Evolutionary conservation across 495 filamentous ascomycete species (phyloP).

Genomic region (Letharia lupina): DNA sequence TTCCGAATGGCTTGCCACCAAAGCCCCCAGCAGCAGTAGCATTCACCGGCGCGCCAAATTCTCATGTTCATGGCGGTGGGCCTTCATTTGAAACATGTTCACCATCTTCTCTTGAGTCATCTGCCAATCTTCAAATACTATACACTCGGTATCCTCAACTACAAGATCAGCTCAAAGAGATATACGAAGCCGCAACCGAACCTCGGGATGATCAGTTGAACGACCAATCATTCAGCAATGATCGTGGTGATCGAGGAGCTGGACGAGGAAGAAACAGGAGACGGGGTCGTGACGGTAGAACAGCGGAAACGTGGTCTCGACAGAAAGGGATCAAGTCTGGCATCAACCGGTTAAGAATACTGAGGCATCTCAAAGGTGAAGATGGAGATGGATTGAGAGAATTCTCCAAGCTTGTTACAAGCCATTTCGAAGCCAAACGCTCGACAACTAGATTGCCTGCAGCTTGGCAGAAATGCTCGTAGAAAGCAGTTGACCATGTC

Average conservation of each 20-base stretch:
- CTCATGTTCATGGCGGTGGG: not conserved
- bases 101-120: constrained; percentile 28
- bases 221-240: constrained; percentile 12
- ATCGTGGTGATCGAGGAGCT: constrained; percentile 5
- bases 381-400: constrained; percentile 13
- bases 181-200: constrained; percentile 44
- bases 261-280: constrained; percentile 11
- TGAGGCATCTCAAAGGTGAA: constrained; percentile 10
- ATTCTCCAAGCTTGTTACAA: constrained; percentile 8
- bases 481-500: not conserved
- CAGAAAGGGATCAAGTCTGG: constrained; percentile 10
- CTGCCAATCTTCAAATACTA: constrained; percentile 41
- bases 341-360: constrained; percentile 7
- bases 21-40: constrained; percentile 17
- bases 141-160: constrained; percentile 47
- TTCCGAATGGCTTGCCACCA: constrained; percentile 10
- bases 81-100: not conserved
- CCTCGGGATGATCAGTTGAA: constrained; percentile 13
- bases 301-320: constrained; percentile 20
- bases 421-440: not conserved
- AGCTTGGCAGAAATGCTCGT: not conserved
- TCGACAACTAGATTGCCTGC: not conserved
- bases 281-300: constrained; percentile 18
- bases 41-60: constrained; percentile 1
- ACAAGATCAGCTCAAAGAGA: constrained; percentile 40